Conservation (phyloP, 2,329 filamentous ascomycete species). For the Fusarium sp. region DNA sequence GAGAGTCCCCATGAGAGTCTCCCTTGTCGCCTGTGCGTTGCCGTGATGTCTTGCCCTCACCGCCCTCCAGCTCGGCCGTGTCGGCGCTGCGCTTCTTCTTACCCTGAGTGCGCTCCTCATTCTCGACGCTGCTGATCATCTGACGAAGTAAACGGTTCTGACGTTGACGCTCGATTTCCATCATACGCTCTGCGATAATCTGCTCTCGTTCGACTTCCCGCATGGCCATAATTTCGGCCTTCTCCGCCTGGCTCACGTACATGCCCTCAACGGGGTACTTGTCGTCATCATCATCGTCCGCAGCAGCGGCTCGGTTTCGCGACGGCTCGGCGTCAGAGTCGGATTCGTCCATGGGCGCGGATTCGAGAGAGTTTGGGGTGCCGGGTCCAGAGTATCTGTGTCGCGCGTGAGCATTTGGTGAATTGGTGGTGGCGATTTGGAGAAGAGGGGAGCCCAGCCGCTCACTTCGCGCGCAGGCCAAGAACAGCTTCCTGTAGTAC, state of each 20-base stretch:
- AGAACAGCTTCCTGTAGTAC: background rate
- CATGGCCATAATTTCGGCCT: conserved; percentile 83
- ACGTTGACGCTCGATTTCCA: conserved; percentile 82
- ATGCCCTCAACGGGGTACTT: conserved; percentile 90
- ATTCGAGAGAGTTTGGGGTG: conserved; percentile 81
- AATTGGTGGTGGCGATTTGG: background rate
- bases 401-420: conserved; percentile 24
- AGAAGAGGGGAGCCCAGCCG: background rate
- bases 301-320: conserved; percentile 56
- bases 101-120: conserved; percentile 64
- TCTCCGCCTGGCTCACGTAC: conserved; percentile 80
- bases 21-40: conserved; percentile 67
- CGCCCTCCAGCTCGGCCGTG: conserved; percentile 82
- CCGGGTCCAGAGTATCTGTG: conserved; percentile 75
- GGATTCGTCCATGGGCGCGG: conserved; percentile 90
- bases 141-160: conserved; percentile 87
- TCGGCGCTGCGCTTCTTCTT: conserved; percentile 83
- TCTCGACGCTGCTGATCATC: conserved; percentile 76
- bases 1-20: conserved; percentile 14
- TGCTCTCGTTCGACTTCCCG: conserved; percentile 92
- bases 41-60: conserved; percentile 76
- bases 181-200: conserved; percentile 87
- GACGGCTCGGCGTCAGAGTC: conserved; percentile 70
- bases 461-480: background rate
- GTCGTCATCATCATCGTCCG: conserved; percentile 70